Conservation (phyloP, 225 moss, liverwort and hornwort genomes). For the Marchantia paleacea region DNA sequence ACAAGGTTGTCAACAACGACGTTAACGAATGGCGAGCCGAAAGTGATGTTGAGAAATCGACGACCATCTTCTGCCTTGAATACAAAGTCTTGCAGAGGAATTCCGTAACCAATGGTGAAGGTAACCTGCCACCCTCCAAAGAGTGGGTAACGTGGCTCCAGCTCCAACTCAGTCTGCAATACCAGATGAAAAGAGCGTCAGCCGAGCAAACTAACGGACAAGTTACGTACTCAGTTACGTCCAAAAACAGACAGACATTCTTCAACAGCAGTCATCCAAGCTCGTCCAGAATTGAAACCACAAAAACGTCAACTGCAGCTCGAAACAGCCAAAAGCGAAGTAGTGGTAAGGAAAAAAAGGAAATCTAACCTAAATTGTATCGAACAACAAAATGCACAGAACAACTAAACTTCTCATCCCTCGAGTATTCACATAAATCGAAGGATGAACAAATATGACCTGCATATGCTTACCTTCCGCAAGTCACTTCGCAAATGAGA, state of each 20-base stretch:
- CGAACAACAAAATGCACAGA: neutral
- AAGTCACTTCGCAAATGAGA: conserved; percentile 76
- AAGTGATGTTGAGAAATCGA: conserved; percentile 68
- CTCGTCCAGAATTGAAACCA: neutral
- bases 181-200: neutral
- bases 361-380: neutral
- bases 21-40: conserved; percentile 71
- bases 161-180: conserved; percentile 62
- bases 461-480: conserved; percentile 37
- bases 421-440: no score
- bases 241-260: neutral
- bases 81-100: conserved; percentile 79
- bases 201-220: neutral
- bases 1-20: conserved; percentile 70
- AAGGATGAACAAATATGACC: no score
- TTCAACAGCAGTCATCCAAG: neutral
- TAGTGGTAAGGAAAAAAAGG: no score
- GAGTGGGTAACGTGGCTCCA: conserved; percentile 87
- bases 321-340: no score
- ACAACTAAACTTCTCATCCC: neutral
- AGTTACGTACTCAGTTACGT: neutral
- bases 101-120: conserved; percentile 78
- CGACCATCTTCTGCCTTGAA: conserved; percentile 71
- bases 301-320: no score
- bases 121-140: conserved; percentile 94